phyloP scores from a whole-genome alignment of 257 asterid genomes.

The Henckelia pumila region DNA sequence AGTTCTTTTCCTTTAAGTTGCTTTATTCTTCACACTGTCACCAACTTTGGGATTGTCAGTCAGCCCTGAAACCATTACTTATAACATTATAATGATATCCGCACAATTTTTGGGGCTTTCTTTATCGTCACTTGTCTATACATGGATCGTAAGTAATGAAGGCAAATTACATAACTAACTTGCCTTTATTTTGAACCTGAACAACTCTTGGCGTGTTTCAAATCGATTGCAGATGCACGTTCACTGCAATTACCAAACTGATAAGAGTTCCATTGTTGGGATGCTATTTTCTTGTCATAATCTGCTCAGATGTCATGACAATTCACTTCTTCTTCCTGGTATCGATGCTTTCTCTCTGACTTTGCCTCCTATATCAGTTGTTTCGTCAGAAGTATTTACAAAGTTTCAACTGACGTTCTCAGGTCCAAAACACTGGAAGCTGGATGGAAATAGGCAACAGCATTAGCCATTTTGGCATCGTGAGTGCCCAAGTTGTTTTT shows the following conservation, averaged over 20 bases:
- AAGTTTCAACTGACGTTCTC: conserved; percentile 3
- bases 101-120: background rate
- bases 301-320: conserved; percentile 76
- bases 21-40: background rate
- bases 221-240: conserved; percentile 40
- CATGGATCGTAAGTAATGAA: background rate
- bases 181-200: background rate
- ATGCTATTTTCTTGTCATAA: background rate
- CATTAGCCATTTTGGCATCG: conserved; percentile 95
- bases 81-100: background rate
- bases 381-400: background rate
- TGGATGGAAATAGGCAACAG: conserved; percentile 99
- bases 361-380: background rate
- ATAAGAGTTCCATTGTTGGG: conserved; percentile 72
- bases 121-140: background rate
- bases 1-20: background rate
- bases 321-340: conserved; percentile 53
- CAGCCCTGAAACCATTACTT: background rate
- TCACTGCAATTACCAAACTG: conserved; percentile 71
- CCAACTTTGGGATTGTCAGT: background rate
- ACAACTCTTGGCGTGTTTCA: conserved; percentile 12
- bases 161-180: background rate
- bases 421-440: conserved; percentile 88
- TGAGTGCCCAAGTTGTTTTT: conserved; percentile 98
- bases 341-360: conserved; percentile 16